These are phyloP conservation scores for Aegilops umbellulata DNA, from an alignment of 176 grass and related monocot species.

Conservation along the genomic window DNA sequence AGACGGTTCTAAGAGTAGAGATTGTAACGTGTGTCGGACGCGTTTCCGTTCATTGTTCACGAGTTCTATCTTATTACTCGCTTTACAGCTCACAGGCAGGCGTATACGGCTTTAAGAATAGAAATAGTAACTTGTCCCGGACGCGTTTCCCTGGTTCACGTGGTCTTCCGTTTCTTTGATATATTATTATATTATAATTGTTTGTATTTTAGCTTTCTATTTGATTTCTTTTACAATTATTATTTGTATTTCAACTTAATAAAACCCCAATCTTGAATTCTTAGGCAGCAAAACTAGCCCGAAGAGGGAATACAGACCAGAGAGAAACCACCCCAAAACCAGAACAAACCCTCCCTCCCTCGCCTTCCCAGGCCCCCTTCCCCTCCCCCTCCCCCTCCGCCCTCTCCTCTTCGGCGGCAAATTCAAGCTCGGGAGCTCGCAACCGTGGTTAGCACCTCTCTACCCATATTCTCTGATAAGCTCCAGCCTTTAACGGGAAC, in stretches of 20 bases:
- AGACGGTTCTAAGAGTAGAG: no score
- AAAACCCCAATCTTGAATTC: neutral
- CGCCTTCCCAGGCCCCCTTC: neutral
- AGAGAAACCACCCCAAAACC: conserved; percentile 31
- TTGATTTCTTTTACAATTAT: neutral
- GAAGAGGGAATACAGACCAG: neutral
- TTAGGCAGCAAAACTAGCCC: neutral
- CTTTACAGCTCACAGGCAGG: no score
- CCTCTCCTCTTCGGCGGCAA: neutral
- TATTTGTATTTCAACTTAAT: neutral
- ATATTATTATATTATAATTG: neutral
- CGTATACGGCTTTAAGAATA: no score
- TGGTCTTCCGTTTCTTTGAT: neutral
- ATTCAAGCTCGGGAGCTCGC: conserved; percentile 25
- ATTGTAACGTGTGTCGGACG: no score
- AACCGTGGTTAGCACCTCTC: conserved; percentile 7
- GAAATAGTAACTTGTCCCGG: no score
- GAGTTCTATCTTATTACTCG: no score
- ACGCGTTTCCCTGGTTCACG: neutral
- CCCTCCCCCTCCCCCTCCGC: neutral
- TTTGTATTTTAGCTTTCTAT: neutral
- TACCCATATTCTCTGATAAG: neutral
- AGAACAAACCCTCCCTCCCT: conserved; percentile 32
- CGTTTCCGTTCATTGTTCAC: no score
- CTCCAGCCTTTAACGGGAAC: neutral